phyloP scores from a whole-genome alignment of 2,329 filamentous ascomycete genomes.

The Alternaria tenuissima region DNA sequence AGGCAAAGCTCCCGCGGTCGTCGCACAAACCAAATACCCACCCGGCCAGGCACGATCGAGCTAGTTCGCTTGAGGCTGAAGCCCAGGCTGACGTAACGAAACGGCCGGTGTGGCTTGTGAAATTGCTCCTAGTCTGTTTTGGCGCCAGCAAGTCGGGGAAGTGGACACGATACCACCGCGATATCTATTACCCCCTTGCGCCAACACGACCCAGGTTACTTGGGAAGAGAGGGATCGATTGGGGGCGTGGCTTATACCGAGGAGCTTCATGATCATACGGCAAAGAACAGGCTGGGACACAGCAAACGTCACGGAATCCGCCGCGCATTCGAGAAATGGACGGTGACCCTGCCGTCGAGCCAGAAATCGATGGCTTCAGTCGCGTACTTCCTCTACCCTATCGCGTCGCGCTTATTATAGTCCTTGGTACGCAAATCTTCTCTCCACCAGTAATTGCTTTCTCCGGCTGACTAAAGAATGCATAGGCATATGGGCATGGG shows the following conservation, averaged over 20 bases:
- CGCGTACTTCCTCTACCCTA: slow-evolving; percentile 87
- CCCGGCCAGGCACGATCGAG: slow-evolving; percentile 1
- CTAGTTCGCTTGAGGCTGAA: slow-evolving; percentile 31
- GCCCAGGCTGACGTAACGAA: slow-evolving; percentile 25
- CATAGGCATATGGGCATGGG: slow-evolving; percentile 93
- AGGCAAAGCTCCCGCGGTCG: slow-evolving; percentile 27
- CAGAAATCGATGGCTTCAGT: slow-evolving; percentile 82
- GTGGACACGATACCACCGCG: slow-evolving; percentile 40
- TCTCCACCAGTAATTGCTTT: background rate
- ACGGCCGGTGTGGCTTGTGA: background rate
- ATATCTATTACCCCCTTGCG: slow-evolving; percentile 27
- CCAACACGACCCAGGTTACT: slow-evolving; percentile 9
- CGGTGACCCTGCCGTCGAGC: slow-evolving; percentile 74
- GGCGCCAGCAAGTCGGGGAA: slow-evolving; percentile 30
- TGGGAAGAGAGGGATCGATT: slow-evolving; percentile 16
- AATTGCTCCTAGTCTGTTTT: slow-evolving; percentile 13
- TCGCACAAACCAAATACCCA: slow-evolving; percentile 6
- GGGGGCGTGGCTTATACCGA: background rate
- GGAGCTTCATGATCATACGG: slow-evolving; percentile 29
- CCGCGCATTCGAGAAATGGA: slow-evolving; percentile 63
- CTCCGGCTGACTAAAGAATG: background rate
- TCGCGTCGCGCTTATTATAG: slow-evolving; percentile 83
- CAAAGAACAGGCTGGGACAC: slow-evolving; percentile 31
- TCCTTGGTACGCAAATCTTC: slow-evolving; percentile 70
- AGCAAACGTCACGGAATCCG: slow-evolving; percentile 27